Base-by-base conservation (phyloP, 2,329 filamentous ascomycete species). In the Arthrinium puccinioides region DNA sequence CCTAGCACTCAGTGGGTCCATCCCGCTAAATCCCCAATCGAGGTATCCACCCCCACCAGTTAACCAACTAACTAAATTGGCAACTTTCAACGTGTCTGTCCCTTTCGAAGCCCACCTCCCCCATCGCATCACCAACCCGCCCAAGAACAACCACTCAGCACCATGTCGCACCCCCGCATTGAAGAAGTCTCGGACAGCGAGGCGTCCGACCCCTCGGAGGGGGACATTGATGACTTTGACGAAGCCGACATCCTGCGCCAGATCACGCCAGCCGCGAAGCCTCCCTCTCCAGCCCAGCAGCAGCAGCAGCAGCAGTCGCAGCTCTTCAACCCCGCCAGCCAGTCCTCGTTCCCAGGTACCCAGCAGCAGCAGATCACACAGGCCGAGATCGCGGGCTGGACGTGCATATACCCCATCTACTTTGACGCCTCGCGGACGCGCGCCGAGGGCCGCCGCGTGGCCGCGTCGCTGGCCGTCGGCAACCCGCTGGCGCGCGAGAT, bases 381-480 rank as follows among this genome's bases (percentile, higher is more conserved):
- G 36, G 57, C 66, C 46, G 64, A 70, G 50, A 82, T 87, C 61
- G 85, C 83, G 55, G 69, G 79, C 62, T 95, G 81, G 68, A 84
- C 92, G 61, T 90, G 87, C 63, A 72, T 98, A 19, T 98, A 98
- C 67, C 90, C 92, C 0, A 68, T 97, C 42, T 98, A 98, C 73
- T 98, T 98, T 55, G 90, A 96, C 70, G 74, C 73, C 46, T 69
- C 70, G 18, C 79, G 86, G 35, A 76, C 78, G 28, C 80, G 89
- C 40, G 79, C 82, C 40, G 74, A 94, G 53, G 92, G 92, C 25
- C 79, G 92, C 13, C 82, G 89, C 50, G 89, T 97, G 8, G 67
- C 78, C 35, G 64, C 71, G 36, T 67, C 76, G 35, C 72, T 87
- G 6, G 90, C 88, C 1, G 85, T 96, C 5, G 58, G 70, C 40